phyloP scores from a whole-genome alignment of 176 grass and related monocot species.

The Oryza rufipogon region DNA sequence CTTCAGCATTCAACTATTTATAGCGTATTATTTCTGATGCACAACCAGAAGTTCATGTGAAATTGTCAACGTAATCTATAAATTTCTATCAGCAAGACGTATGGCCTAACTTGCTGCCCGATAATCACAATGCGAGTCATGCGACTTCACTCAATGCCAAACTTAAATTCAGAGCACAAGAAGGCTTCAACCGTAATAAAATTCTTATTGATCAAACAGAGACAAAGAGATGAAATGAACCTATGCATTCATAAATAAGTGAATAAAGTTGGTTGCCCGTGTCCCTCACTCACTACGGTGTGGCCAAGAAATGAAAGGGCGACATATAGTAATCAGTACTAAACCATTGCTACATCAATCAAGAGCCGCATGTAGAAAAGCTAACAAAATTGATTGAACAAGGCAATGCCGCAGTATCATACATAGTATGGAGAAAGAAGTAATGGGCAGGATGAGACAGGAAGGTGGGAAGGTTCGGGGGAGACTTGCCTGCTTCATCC shows the following conservation, averaged over 20 bases:
- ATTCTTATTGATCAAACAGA: background rate
- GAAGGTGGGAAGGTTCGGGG: background rate
- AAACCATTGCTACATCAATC: background rate
- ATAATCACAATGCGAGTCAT: too few relatives aligned
- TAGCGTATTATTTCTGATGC: background rate
- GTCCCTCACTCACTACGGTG: background rate
- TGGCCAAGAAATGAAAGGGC: background rate
- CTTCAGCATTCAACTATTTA: background rate
- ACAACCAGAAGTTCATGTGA: background rate
- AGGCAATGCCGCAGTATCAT: background rate
- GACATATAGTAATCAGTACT: background rate
- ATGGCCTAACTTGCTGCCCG: too few relatives aligned
- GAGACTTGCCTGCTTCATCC: conserved; percentile 80
- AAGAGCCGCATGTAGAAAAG: conserved; percentile 7
- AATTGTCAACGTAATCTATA: background rate
- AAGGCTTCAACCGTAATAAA: background rate
- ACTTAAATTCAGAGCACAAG: background rate
- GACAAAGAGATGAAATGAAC: background rate
- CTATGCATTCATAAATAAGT: background rate
- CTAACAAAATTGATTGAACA: background rate
- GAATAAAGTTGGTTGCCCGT: background rate
- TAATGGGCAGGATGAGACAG: background rate
- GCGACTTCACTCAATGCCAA: too few relatives aligned
- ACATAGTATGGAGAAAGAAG: background rate
- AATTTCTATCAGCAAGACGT: background rate